Conservation (phyloP, 768 basidiomycete genomes). For the Collybiopsis luxurians region DNA sequence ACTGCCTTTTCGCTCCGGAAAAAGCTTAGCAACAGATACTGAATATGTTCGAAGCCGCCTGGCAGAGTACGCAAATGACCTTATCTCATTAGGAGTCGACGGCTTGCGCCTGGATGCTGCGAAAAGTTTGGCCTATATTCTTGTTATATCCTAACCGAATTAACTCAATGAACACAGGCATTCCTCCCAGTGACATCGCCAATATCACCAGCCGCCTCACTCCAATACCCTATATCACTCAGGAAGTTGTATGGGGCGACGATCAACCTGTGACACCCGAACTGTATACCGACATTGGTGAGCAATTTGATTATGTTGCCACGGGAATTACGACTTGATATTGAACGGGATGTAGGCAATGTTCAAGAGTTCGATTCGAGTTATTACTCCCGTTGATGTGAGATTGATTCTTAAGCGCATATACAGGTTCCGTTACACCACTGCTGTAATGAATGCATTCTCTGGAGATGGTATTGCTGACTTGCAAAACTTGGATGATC, state of each 20-base stretch:
- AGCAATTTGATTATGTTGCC: slow-evolving; percentile 4
- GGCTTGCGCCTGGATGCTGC: slow-evolving; percentile 63
- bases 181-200: slow-evolving; percentile 47
- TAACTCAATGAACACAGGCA: slow-evolving; percentile 36
- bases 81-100: slow-evolving; percentile 59
- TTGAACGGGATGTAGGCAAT: slow-evolving; percentile 37
- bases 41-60: slow-evolving; percentile 54
- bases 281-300: slow-evolving; percentile 52
- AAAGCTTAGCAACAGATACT: slow-evolving; percentile 59
- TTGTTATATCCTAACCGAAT: background rate
- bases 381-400: background rate
- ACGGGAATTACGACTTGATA: background rate
- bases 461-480: slow-evolving; percentile 44
- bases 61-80: slow-evolving; percentile 56
- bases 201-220: slow-evolving; percentile 49
- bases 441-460: slow-evolving; percentile 50
- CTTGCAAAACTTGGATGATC: slow-evolving; percentile 49
- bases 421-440: slow-evolving; percentile 56
- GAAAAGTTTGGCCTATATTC: slow-evolving; percentile 42
- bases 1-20: background rate
- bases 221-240: slow-evolving; percentile 52
- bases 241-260: slow-evolving; percentile 53
- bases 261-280: slow-evolving; percentile 54
- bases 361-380: slow-evolving; percentile 58
- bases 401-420: background rate